Evolutionary conservation across 2,329 filamentous ascomycete species (phyloP), one percentile per base, ranked within the genome.

Genomic region (Fusarium humuli): DNA sequence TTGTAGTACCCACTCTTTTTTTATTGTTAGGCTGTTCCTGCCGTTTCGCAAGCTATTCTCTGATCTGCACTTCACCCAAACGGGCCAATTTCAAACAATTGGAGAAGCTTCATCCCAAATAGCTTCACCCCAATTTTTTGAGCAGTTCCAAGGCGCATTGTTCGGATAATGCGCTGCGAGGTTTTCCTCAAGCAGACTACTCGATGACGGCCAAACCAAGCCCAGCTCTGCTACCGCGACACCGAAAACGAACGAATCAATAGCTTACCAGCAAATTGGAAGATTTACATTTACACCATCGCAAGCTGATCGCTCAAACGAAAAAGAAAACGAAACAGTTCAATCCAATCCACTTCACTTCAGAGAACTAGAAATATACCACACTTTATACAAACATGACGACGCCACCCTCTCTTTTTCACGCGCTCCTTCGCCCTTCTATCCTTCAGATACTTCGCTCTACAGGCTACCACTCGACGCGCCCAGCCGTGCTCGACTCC

Each of bases 381-480:
- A 25, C 8, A 30, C 34, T 18, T 23, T 16, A 57, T n/a, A 52
- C 62, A 61, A 79, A 62, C 46, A 87, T 86, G 84, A 80, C 81
- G 74, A 81, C 81, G 67, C 83, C 82, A 6, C 79, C 82, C 12
- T 79, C 83, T n/a, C 80, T 87, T 60, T 87, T 84, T 82, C 91
- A 93, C 80, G 91, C 92, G 65, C 90, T 97, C 69, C 86, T 98
- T 61, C 93, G 94, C 44, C 95, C 95, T 3, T 91, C 91, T 49
- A 89, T 98, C 65, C 89, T 98, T 61, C 94, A 98, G 81, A 95
- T 97, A 75, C 89, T 98, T 54, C 94, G 95, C 77, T 93, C 94
- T 30, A 91, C 94, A 25, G 95, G 95, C 78, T 98, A 97, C 82
- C 93, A 97, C 79, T 87, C 91, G 44, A 92, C 94, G 53, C 90